Conservation (phyloP, 2,329 filamentous ascomycete genomes). For the Cucurbitaria berberidis region DNA sequence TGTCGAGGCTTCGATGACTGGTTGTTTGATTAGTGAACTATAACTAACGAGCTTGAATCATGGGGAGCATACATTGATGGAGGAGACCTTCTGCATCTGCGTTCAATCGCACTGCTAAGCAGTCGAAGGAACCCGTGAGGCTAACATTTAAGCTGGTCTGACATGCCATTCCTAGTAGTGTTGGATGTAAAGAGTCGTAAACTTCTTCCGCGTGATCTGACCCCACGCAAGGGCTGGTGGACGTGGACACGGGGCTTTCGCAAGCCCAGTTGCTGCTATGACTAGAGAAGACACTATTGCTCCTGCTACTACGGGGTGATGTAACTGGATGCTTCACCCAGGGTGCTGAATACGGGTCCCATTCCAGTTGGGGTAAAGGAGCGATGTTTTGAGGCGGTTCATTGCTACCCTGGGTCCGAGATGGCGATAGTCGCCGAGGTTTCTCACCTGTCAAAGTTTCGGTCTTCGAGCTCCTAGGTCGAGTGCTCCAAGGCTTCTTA, state of each 20-base stretch:
- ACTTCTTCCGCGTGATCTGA: constrained; percentile 16
- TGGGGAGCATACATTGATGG: constrained; percentile 35
- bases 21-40: constrained; percentile 2
- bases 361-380: background rate
- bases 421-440: background rate
- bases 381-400: background rate
- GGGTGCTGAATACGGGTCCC: constrained; percentile 1
- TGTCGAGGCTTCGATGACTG: constrained; percentile 30
- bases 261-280: constrained; percentile 18
- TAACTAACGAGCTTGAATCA: background rate
- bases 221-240: constrained; percentile 20
- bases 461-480: constrained; percentile 30
- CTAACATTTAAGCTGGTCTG: constrained; percentile 19
- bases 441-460: constrained; percentile 6
- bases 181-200: constrained; percentile 12
- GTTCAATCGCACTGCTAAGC: constrained; percentile 32
- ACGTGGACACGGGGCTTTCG: constrained; percentile 18
- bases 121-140: constrained; percentile 29
- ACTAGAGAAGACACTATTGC: constrained; percentile 17
- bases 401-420: constrained; percentile 4
- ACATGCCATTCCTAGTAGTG: constrained; percentile 6
- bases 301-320: constrained; percentile 26
- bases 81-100: constrained; percentile 26
- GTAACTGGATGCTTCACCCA: constrained; percentile 15
- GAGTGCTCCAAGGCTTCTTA: constrained; percentile 42